Conservation (phyloP, 306 rosid genomes). For the Chamaecrista fasciculata region DNA sequence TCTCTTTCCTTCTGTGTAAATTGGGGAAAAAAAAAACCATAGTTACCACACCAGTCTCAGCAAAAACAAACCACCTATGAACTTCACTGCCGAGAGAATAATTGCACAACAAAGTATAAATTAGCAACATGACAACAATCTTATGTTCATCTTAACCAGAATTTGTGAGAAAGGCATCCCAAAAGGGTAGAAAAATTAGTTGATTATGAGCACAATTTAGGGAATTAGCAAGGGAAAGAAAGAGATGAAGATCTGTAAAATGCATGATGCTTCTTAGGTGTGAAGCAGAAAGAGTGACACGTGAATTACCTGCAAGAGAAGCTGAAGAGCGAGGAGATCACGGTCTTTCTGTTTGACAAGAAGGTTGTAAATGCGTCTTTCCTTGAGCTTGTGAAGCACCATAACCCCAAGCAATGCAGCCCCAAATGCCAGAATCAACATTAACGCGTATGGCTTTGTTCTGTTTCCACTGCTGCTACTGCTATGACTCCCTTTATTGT, state of each 20-base stretch:
- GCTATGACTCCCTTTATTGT: constrained; percentile 47
- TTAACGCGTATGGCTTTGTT: constrained; percentile 49
- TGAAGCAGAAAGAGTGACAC: constrained; percentile 23
- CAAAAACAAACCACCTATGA: neutral
- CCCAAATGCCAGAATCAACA: constrained; percentile 68
- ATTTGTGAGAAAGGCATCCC: neutral
- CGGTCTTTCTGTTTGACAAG: constrained; percentile 60
- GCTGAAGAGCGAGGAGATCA: constrained; percentile 57
- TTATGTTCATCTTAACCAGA: constrained; percentile 1
- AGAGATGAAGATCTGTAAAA: neutral
- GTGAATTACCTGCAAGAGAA: constrained; percentile 66
- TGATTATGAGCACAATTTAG: neutral
- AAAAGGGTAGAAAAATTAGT: neutral
- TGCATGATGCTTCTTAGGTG: constrained; percentile 38
- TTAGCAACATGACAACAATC: constrained; percentile 3
- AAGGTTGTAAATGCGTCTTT: constrained; percentile 70
- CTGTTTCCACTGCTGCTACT: constrained; percentile 41
- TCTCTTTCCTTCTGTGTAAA: constrained; percentile 60
- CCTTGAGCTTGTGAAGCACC: constrained; percentile 82
- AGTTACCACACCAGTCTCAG: neutral
- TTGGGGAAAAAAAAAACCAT: constrained; percentile 21
- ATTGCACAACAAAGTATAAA: constrained; percentile 6
- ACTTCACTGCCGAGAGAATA: neutral
- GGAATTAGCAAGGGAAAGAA: neutral
- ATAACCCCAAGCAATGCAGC: constrained; percentile 78